A percentile compares a stretch with the other conserved stretches of the same genome.
Evolutionary conservation across 139 green algal genomes (phyloP).

Genomic region (Volvox africanus): DNA sequence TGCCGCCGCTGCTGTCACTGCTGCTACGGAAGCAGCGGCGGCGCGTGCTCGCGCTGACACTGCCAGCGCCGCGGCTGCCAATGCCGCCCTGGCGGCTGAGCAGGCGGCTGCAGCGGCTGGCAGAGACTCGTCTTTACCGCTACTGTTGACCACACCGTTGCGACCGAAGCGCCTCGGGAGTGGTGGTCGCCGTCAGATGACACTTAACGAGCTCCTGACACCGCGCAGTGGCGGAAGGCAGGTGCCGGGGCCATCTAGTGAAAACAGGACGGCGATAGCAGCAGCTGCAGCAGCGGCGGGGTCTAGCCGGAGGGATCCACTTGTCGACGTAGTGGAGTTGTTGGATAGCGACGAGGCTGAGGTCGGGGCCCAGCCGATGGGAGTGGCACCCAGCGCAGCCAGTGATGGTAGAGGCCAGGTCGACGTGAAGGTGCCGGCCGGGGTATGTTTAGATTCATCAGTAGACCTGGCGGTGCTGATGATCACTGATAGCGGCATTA

Average conservation of each 20-base stretch:
- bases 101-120: not conserved
- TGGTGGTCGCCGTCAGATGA: not conserved
- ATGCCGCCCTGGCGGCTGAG: not conserved
- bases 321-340: not conserved
- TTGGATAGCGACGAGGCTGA: conserved; percentile 11
- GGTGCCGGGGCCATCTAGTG: not conserved
- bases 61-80: too few species aligned
- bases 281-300: not conserved
- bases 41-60: not conserved
- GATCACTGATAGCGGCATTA: not conserved
- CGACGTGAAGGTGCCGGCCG: not conserved
- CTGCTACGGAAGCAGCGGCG: not conserved
- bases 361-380: not conserved
- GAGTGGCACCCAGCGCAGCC: too few species aligned
- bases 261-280: not conserved
- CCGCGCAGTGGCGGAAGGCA: not conserved
- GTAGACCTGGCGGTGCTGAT: not conserved
- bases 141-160: not conserved
- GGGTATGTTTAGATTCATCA: too few species aligned
- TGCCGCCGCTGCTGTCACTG: not conserved
- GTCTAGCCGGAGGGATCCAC: not conserved
- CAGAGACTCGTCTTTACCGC: not conserved
- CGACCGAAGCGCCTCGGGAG: not conserved
- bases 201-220: not conserved
- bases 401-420: not conserved